Evolutionary conservation across 305 asterid genomes (phyloP), one percentile per base, ranked within the genome.

Genomic region (Ilex paraguariensis): DNA sequence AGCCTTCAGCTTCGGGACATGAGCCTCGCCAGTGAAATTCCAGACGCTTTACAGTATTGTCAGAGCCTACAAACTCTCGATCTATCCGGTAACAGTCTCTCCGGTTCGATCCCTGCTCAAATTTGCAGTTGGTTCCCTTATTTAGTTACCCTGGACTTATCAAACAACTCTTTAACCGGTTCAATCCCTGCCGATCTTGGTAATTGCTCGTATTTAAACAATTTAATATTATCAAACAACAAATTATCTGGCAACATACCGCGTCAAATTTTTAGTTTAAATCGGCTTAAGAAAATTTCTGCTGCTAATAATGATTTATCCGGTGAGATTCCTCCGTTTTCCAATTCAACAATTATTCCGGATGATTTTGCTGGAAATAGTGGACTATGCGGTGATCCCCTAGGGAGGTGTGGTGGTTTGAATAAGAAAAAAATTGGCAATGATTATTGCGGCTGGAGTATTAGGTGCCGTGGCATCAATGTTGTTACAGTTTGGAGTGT

Each of bases 391-490:
- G 95, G 98, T 33, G 83, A 79, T 4, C 59, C 75, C 1, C 75
- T 83, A 53, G 91, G 87, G 56, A 83, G 85, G 73, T 91, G 96
- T 63, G 87, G 95, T 11, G 84, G 90, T 5, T 67, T 88, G 84
- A 85, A 86, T 61, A 88, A 81, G 80, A 76, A 75, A 64, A 21
- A 83, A 70, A 64, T 61, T 88, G 71, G 95, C 84, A 2, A 88
- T 88, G 51, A 88, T 91, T 57, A 84, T 88, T 36, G 92, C 89
- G 3, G 95, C 98, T 0, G 96, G 98, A 21, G 28, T 21, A 21
- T 21, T 88, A 17, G 98, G 96, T 2, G 98, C 98, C 3, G 96
- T 84, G 0, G 98, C 85, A 3, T 88, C 96, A 3, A 52, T 88
- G 79, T 48, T 91, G 73, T 70, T 91, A 50, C 95, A 91, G 13